Percentiles rank a stretch among this genome's conserved stretches.
Evolutionary conservation across 768 basidiomycete genomes (phyloP).

Genomic region (Hydnomerulius pinastri): DNA sequence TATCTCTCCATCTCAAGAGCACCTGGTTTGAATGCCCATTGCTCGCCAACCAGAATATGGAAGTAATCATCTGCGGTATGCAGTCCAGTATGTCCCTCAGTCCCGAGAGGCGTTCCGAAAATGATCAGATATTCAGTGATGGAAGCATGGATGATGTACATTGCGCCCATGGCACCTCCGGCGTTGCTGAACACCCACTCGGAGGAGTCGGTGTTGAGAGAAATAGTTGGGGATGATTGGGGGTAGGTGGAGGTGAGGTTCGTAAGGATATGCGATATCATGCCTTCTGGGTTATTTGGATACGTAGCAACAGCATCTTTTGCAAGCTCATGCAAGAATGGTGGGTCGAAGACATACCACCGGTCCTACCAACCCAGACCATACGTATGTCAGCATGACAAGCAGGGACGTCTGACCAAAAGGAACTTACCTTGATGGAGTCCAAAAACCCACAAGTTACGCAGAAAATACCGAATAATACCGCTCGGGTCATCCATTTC

Average conservation of each 20-base stretch:
- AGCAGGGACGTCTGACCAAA: no score
- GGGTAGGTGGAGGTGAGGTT: slow-evolving; percentile 80
- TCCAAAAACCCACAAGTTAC: slow-evolving; percentile 55
- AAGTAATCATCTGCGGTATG: slow-evolving; percentile 99
- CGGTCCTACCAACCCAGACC: no score
- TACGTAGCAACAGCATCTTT: slow-evolving; percentile 69
- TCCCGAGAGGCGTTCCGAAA: slow-evolving; percentile 94
- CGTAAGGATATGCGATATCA: slow-evolving; percentile 79
- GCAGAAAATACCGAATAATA: slow-evolving; percentile 28
- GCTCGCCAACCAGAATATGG: slow-evolving; percentile 90
- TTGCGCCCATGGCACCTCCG: slow-evolving; percentile 96
- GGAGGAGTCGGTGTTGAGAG: slow-evolving; percentile 53
- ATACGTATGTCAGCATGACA: no score
- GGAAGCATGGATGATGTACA: slow-evolving; percentile 97
- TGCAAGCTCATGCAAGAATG: slow-evolving; percentile 69
- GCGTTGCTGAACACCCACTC: slow-evolving; percentile 99
- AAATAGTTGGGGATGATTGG: slow-evolving; percentile 48
- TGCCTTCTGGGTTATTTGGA: slow-evolving; percentile 64
- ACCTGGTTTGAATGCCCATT: slow-evolving; percentile 90
- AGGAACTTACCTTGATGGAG: slow-evolving; percentile 55
- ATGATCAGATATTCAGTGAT: slow-evolving; percentile 97
- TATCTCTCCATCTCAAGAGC: slow-evolving; percentile 85
- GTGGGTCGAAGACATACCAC: slow-evolving; percentile 87
- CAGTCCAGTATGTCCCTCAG: slow-evolving; percentile 92
- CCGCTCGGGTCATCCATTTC: slow-evolving; percentile 36